These are phyloP conservation scores for Glonium stellatum DNA, from an alignment of 495 filamentous ascomycete genomes.

Conservation along the genomic window DNA sequence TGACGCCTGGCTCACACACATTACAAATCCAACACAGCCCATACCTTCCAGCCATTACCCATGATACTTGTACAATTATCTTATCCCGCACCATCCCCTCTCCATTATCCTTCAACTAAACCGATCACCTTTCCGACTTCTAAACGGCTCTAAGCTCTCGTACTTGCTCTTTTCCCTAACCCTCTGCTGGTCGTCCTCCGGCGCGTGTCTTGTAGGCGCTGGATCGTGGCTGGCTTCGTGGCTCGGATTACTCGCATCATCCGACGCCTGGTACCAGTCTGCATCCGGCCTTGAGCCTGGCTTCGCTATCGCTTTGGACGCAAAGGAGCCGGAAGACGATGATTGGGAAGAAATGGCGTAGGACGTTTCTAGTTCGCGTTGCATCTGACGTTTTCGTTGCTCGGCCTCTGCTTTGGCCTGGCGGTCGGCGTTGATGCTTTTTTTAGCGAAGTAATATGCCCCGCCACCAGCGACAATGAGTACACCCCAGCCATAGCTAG, in stretches of 20 bases:
- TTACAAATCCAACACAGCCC: background rate
- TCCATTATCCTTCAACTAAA: conserved; percentile 49
- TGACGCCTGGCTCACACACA: background rate
- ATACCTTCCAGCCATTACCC: background rate
- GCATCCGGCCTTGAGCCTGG: conserved; percentile 2
- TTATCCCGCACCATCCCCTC: background rate
- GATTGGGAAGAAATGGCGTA: background rate
- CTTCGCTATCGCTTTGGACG: background rate
- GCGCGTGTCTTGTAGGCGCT: conserved; percentile 76
- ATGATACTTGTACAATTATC: background rate
- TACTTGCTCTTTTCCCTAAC: conserved; percentile 84
- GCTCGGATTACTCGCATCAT: conserved; percentile 68
- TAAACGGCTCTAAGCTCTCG: conserved; percentile 66
- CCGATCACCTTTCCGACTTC: conserved; percentile 73
- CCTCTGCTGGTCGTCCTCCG: conserved; percentile 61
- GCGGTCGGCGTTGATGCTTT: conserved; percentile 84
- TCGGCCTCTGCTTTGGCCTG: conserved; percentile 61
- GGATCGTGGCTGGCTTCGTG: conserved; percentile 74
- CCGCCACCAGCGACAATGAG: conserved; percentile 81
- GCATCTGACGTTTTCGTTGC: conserved; percentile 15
- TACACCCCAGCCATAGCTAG: conserved; percentile 65
- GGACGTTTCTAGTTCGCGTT: conserved; percentile 21
- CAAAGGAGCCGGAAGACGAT: background rate
- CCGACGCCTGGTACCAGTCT: conserved; percentile 27
- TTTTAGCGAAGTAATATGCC: conserved; percentile 95